Evolutionary conservation across 768 basidiomycete genomes (phyloP), one percentile per base, ranked within the genome.

Genomic region (Boletus rubroflammeus): DNA sequence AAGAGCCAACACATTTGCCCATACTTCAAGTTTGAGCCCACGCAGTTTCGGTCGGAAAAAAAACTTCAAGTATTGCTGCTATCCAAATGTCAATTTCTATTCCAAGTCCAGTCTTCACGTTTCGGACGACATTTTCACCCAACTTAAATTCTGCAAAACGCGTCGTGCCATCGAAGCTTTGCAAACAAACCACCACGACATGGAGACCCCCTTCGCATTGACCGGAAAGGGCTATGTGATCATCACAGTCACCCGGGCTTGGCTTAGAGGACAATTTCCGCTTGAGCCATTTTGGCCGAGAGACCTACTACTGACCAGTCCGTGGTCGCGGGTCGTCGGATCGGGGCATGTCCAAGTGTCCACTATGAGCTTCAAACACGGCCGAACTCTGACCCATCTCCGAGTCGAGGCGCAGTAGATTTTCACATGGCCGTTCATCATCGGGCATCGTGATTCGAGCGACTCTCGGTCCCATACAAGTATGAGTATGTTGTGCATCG

Each of bases 141-240:
- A n/a, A n/a, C n/a, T n/a, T n/a, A n/a, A n/a, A n/a, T n/a, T n/a
- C n/a, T n/a, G n/a, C n/a, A n/a, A n/a, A n/a, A n/a, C n/a, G n/a
- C n/a, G n/a, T 51, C 54, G 32, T 50, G n/a, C 41, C 40, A 55
- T 47, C 19, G 19, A 13, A 44, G 17, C 46, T 55, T 47, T 17
- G n/a, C 34, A 35, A 52, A 31, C 51, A 56, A 11, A 56, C 66
- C 41, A 63, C 61, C 29, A 62, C 63, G 61, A 59, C 54, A 95
- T 97, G 93, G 93, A 97, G 68, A 89, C 85, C 49, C 92, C 91
- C 17, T 94, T 98, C 70, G 93, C 88, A 35, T 67, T 98, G 51
- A 90, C 83, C 38, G 95, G 95, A 47, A 96, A 97, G 70, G 95
- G 86, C 65, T 99, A 93, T 73, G 88, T 93, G 52, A 82, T 99